Evolutionary conservation across 441 rosid species (phyloP), one percentile per base, ranked within the genome.

Genomic region (Populus tomentosa): DNA sequence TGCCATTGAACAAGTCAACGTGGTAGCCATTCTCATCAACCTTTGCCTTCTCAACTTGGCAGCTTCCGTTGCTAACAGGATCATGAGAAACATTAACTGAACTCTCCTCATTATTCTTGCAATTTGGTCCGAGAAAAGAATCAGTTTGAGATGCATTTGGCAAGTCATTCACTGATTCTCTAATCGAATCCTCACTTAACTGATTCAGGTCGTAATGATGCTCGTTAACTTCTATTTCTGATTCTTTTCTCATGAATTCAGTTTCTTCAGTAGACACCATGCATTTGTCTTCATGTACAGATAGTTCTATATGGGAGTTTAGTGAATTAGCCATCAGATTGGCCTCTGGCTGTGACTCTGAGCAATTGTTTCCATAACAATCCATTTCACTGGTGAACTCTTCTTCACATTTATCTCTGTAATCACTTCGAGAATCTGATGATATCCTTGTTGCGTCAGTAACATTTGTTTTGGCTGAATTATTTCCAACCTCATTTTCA

Each of bases 141-240:
- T 75, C 78, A 42, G 80, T 40, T 35, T 21, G 56, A 40, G 82
- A 75, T 69, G 32, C 75, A n/a, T 40, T 77, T 76, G 16, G 50
- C 40, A 70, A 50, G 3, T 76, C 79, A 66, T 28, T 32, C 23
- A 61, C 64, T 59, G 84, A 59, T 78, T 63, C 76, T 61, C 66
- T 62, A 5, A 5, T 28, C 0, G 59, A 71, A 35, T 80, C 75
- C 61, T 76, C 77, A 68, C 5, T 42, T 71, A 67, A 72, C 70
- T 75, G 78, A 76, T 40, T 28, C 24, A 56, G 65, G 32, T 33
- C 24, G 26, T 76, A 71, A 35, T 77, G 73, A 33, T 40, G 28
- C 77, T 75, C 63, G 79, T 14, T 73, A 23, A 70, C 84, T 59
- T 42, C 79, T 21, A 70, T 71, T 73, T 74, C 86, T n/a, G 76